Evolutionary conservation across 2,329 filamentous ascomycete genomes (phyloP).

Genomic region (Fusarium graminum): DNA sequence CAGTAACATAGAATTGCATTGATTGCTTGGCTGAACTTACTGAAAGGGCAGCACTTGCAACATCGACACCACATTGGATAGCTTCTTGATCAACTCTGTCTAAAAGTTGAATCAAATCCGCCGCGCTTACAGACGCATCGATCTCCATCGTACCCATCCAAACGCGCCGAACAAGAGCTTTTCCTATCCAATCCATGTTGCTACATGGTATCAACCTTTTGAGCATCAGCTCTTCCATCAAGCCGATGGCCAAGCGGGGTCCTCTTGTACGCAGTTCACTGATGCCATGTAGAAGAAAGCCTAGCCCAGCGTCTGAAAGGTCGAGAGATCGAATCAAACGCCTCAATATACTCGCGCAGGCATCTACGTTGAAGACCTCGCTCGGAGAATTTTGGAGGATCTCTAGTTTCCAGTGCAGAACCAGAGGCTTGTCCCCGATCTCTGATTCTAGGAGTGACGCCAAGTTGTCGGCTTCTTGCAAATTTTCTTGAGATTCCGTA

Average conservation of each 20-base stretch:
- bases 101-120: constrained; percentile 47
- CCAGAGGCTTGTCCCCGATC: constrained; percentile 72
- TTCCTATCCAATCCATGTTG: constrained; percentile 74
- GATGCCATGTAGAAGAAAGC: constrained; percentile 75
- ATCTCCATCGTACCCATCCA: constrained; percentile 70
- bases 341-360: constrained; percentile 67
- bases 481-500: constrained; percentile 58
- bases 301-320: constrained; percentile 73
- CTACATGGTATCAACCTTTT: constrained; percentile 65
- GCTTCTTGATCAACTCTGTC: constrained; percentile 57
- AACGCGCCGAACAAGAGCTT: constrained; percentile 74
- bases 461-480: constrained; percentile 67
- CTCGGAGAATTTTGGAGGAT: constrained; percentile 65
- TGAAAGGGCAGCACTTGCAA: constrained; percentile 76
- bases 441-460: constrained; percentile 73
- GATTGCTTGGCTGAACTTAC: constrained; percentile 57
- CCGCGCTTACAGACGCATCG: constrained; percentile 47
- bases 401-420: constrained; percentile 77
- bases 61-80: constrained; percentile 63
- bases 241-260: constrained; percentile 60
- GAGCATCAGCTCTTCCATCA: constrained; percentile 74
- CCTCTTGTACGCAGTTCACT: constrained; percentile 71
- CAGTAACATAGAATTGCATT: not conserved
- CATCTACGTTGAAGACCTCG: constrained; percentile 62
- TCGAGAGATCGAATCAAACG: constrained; percentile 72